Conservation (phyloP, 1,284 basidiomycete genomes). For the Sanghuangporus sanghuang region DNA sequence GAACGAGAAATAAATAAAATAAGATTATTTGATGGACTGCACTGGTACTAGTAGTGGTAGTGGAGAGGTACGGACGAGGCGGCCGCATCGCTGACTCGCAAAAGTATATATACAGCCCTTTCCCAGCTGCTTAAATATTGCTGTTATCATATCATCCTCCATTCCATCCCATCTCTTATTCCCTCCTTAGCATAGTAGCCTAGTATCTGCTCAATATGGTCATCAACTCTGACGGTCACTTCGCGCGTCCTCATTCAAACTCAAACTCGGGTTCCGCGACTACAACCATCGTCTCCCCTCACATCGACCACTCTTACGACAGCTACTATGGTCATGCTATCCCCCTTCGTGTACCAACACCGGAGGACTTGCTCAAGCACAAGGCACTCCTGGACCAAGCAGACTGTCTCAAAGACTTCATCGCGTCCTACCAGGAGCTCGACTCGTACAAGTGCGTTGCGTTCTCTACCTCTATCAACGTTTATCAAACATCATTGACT, state of each 20-base stretch:
- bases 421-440: constrained; percentile 46
- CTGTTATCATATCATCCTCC: too few relatives aligned
- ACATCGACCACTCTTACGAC: not conserved
- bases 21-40: too few relatives aligned
- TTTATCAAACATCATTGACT: not conserved
- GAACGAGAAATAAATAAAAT: too few relatives aligned
- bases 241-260: not conserved
- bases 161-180: not conserved
- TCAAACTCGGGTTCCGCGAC: not conserved
- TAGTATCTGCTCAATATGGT: too few relatives aligned
- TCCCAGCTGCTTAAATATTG: too few relatives aligned
- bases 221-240: constrained; percentile 2
- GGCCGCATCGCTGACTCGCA: too few relatives aligned
- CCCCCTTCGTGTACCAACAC: constrained; percentile 12
- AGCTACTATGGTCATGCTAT: not conserved
- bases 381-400: constrained; percentile 9
- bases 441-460: constrained; percentile 46
- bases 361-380: not conserved
- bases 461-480: not conserved
- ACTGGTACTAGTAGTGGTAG: too few relatives aligned
- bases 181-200: too few relatives aligned
- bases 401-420: constrained; percentile 36
- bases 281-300: not conserved
- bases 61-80: too few relatives aligned
- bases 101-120: too few relatives aligned